phyloP scores from a whole-genome alignment of 192 early-diverging fungal species.

The Chytriomyces sp. region DNA sequence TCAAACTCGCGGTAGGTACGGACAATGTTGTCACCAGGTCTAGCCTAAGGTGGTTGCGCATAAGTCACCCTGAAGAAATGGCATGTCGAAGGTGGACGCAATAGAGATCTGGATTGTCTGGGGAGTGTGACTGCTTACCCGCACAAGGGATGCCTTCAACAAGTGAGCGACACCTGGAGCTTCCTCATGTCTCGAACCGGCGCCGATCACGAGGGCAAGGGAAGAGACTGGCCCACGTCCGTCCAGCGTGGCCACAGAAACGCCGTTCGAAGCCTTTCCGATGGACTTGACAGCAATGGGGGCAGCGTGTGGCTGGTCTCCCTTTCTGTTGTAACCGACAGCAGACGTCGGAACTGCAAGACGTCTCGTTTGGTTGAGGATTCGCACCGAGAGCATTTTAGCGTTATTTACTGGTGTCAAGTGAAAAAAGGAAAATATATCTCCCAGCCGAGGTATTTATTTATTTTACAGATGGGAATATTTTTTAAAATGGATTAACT shows the following conservation, averaged over 20 bases:
- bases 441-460: no score
- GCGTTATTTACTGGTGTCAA: no score
- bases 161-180: slow-evolving; percentile 86
- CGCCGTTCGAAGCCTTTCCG: slow-evolving; percentile 38
- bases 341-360: slow-evolving; percentile 41
- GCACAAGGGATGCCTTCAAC: slow-evolving; percentile 88
- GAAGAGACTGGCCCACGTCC: slow-evolving; percentile 73
- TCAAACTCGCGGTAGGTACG: slow-evolving; percentile 89
- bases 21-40: slow-evolving; percentile 79
- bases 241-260: slow-evolving; percentile 70
- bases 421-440: no score
- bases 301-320: slow-evolving; percentile 50
- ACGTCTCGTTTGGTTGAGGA: not conserved
- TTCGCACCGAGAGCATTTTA: no score
- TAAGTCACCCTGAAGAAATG: not conserved
- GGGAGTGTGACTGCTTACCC: slow-evolving; percentile 58
- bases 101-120: not conserved
- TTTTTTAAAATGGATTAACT: no score
- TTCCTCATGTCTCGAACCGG: slow-evolving; percentile 86
- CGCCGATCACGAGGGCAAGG: slow-evolving; percentile 85
- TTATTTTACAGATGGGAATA: no score
- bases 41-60: slow-evolving; percentile 60
- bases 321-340: slow-evolving; percentile 47
- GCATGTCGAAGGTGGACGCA: not conserved
- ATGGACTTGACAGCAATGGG: slow-evolving; percentile 44